Evolutionary conservation across 2,329 filamentous ascomycete species (phyloP), one percentile per base, ranked within the genome.

Genomic region (Nothopassalora personata): DNA sequence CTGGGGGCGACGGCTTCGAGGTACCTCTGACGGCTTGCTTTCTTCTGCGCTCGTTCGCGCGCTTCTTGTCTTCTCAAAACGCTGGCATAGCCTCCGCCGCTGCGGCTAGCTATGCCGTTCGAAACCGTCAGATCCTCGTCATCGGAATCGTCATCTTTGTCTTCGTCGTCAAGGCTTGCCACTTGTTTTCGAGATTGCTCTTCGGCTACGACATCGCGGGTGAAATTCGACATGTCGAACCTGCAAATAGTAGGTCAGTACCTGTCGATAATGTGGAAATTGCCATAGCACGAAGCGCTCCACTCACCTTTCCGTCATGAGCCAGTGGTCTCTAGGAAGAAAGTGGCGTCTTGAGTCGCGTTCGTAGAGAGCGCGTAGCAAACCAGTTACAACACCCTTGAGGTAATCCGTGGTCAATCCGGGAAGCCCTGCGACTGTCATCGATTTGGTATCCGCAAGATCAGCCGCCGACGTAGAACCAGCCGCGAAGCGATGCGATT

Each of bases 341-440:
- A 97, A 97, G 31, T 83, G 86, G 23, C 92, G 85, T 60, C 94
- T 83, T 7, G 94, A 99, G 73, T 97, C 93, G 72, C 93, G 82
- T 74, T 97, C 92, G 71, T 97, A 97, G 8, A 97, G 79, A 82
- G 95, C 93, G 58, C 88, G 87, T 70, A 97, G 80, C 0, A 95
- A 82, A 3, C 86, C 86, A 2, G 91, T 95, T 6, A 91, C 85
- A 2, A 93, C 80, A n/a, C 82, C 85, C 68, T 90, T 89, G 58
- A 97, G 84, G 62, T 90, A 90, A 39, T 88, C 83, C 33, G 94
- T 80, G 31, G 87, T 90, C 63, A 96, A 84, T 0, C 88, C 89
- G 11, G 86, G 81, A 13, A 91, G 80, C 4, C 83, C 84, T 54
- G 82, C 81, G 56, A 88, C 77, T 1, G 80, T 66, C 15, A 81